These are phyloP conservation scores for Thermoascus crustaceus DNA, from an alignment of 2,329 filamentous ascomycete genomes.

Conservation along the genomic window DNA sequence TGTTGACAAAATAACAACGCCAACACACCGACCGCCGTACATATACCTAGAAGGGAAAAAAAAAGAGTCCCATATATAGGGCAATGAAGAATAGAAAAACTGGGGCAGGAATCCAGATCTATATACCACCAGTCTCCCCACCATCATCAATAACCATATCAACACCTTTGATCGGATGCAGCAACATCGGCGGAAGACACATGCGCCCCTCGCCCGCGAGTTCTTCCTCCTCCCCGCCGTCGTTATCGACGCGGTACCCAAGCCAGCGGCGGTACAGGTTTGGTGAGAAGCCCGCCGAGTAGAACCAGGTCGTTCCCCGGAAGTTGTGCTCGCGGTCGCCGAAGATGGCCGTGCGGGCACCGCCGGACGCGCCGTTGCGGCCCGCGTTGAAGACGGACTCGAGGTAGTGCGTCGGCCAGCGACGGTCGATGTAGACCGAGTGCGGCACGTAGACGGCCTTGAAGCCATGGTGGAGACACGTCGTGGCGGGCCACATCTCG, in stretches of 20 bases:
- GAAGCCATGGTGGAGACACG: constrained; percentile 81
- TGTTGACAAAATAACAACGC: no score
- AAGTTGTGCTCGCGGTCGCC: constrained; percentile 87
- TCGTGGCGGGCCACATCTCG: constrained; percentile 90
- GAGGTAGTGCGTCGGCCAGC: constrained; percentile 74
- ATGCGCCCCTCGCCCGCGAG: constrained; percentile 68
- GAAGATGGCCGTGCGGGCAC: constrained; percentile 62
- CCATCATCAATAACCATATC: constrained; percentile 43
- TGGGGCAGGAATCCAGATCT: no score
- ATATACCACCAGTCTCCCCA: no score
- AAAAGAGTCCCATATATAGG: background rate
- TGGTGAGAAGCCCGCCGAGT: constrained; percentile 72
- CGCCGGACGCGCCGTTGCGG: constrained; percentile 65
- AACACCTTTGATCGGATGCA: constrained; percentile 76
- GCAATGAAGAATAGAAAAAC: no score
- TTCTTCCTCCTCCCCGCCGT: constrained; percentile 71
- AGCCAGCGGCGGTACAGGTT: constrained; percentile 82
- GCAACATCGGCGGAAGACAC: constrained; percentile 81
- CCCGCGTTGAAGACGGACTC: constrained; percentile 74
- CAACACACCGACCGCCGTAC: no score
- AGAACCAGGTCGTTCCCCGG: constrained; percentile 82
- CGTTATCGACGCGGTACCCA: constrained; percentile 69
- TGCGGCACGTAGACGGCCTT: constrained; percentile 91
- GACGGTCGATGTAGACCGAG: constrained; percentile 76
- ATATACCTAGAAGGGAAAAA: no score